phyloP scores from a whole-genome alignment of 2,329 filamentous ascomycete genomes.

The Penicillium sp. region DNA sequence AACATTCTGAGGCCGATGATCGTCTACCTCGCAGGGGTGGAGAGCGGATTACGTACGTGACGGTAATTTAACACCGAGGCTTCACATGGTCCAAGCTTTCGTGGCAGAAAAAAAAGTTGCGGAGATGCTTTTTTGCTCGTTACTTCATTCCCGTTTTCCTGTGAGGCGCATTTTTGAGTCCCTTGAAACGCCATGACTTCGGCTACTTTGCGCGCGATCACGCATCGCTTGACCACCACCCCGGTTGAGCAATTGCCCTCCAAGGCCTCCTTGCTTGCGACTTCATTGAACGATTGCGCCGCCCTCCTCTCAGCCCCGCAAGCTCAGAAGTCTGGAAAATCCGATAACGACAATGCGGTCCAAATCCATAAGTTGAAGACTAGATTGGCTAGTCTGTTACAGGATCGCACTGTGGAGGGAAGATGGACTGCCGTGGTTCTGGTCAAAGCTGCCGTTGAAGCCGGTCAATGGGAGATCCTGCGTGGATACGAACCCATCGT shows the following conservation, averaged over 20 bases:
- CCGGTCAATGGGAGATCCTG: slow-evolving; percentile 81
- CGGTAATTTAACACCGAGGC: slow-evolving; percentile 30
- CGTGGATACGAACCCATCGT: slow-evolving; percentile 75
- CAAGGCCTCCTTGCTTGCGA: slow-evolving; percentile 68
- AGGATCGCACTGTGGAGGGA: slow-evolving; percentile 72
- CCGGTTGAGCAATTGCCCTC: slow-evolving; percentile 72
- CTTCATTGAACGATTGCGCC: slow-evolving; percentile 56
- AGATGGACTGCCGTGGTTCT: slow-evolving; percentile 77
- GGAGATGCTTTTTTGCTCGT: slow-evolving; percentile 6
- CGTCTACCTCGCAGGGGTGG: slow-evolving; percentile 24
- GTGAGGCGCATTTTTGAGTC: neutral
- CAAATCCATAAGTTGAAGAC: slow-evolving; percentile 81
- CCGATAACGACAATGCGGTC: slow-evolving; percentile 66
- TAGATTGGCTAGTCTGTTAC: slow-evolving; percentile 73
- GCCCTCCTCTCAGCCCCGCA: slow-evolving; percentile 65
- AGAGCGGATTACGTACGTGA: slow-evolving; percentile 23
- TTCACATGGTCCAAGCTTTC: slow-evolving; percentile 35
- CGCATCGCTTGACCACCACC: slow-evolving; percentile 65
- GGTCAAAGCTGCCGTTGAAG: slow-evolving; percentile 78
- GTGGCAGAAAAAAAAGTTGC: slow-evolving; percentile 21
- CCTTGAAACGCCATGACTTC: slow-evolving; percentile 25
- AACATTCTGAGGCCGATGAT: slow-evolving; percentile 22
- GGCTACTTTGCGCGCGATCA: slow-evolving; percentile 45
- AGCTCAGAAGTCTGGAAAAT: slow-evolving; percentile 59
- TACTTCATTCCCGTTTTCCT: neutral